These are phyloP conservation scores for Raffaelea albimanens DNA, from an alignment of 2,329 filamentous ascomycete species.

Conservation along the genomic window DNA sequence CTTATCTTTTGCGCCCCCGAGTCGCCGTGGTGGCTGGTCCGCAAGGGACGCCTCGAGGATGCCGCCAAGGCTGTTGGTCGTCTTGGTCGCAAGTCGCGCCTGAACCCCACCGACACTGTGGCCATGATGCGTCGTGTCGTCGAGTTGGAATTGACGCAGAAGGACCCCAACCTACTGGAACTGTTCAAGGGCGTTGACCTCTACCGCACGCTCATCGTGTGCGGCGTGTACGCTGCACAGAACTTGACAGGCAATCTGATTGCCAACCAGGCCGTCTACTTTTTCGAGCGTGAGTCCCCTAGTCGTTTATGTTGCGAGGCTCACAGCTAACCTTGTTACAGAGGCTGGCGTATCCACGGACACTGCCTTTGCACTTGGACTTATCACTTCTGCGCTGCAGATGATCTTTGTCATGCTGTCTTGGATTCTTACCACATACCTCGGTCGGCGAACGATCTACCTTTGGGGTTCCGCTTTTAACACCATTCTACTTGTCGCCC, in stretches of 20 bases:
- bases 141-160: conserved; percentile 40
- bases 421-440: conserved; percentile 50
- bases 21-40: conserved; percentile 47
- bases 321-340: conserved; percentile 26
- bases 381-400: conserved; percentile 56
- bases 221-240: conserved; percentile 47
- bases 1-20: conserved; percentile 42
- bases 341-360: conserved; percentile 49
- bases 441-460: conserved; percentile 13
- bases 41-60: conserved; percentile 34
- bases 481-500: conserved; percentile 8
- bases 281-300: conserved; percentile 45
- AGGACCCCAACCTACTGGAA: conserved; percentile 38
- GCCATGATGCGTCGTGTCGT: conserved; percentile 51
- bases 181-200: conserved; percentile 45
- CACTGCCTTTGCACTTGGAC: conserved; percentile 49
- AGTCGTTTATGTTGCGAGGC: conserved; percentile 17
- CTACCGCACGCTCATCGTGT: conserved; percentile 45
- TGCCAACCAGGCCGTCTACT: conserved; percentile 53
- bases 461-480: conserved; percentile 11
- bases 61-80: conserved; percentile 37
- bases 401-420: conserved; percentile 55
- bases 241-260: conserved; percentile 55
- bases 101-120: conserved; percentile 29
- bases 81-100: conserved; percentile 28